phyloP scores from a whole-genome alignment of 1,284 basidiomycete species.

The Ganoderma meredithae region DNA sequence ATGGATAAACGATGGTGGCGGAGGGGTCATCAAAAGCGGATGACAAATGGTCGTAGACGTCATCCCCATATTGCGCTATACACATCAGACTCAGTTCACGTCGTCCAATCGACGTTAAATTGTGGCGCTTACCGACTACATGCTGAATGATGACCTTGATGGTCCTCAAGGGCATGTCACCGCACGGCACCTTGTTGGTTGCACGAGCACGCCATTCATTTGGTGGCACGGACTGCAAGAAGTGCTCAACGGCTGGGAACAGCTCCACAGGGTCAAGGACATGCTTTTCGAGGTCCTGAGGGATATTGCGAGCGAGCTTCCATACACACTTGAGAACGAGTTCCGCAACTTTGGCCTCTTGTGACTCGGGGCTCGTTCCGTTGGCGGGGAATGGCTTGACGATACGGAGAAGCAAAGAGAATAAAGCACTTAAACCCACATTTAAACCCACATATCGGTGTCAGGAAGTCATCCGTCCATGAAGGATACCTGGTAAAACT shows the following conservation, averaged over 20 bases:
- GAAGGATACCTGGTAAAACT: slow-evolving; percentile 38
- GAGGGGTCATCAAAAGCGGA: slow-evolving; percentile 83
- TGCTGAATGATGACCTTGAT: slow-evolving; percentile 98
- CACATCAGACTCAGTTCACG: slow-evolving; percentile 6
- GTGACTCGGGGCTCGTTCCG: slow-evolving; percentile 71
- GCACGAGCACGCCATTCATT: slow-evolving; percentile 95
- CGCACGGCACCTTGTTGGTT: slow-evolving; percentile 90
- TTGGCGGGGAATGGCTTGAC: slow-evolving; percentile 85
- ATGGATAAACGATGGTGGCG: slow-evolving; percentile 84
- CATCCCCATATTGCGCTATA: slow-evolving; percentile 83
- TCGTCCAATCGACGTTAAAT: not conserved
- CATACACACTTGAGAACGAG: slow-evolving; percentile 98
- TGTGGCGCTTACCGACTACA: slow-evolving; percentile 78
- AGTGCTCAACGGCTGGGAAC: slow-evolving; percentile 94
- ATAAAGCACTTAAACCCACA: slow-evolving; percentile 63
- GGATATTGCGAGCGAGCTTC: slow-evolving; percentile 96
- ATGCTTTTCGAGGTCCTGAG: slow-evolving; percentile 86
- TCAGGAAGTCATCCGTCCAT: slow-evolving; percentile 12
- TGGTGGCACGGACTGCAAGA: slow-evolving; percentile 92
- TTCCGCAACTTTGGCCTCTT: slow-evolving; percentile 92
- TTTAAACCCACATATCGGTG: slow-evolving; percentile 35
- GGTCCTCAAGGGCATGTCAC: slow-evolving; percentile 96
- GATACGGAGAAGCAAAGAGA: slow-evolving; percentile 87
- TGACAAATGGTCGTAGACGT: slow-evolving; percentile 83
- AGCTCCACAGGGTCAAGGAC: slow-evolving; percentile 88